Evolutionary conservation across 768 basidiomycete species (phyloP).

Genomic region (Dioszegia hungarica): DNA sequence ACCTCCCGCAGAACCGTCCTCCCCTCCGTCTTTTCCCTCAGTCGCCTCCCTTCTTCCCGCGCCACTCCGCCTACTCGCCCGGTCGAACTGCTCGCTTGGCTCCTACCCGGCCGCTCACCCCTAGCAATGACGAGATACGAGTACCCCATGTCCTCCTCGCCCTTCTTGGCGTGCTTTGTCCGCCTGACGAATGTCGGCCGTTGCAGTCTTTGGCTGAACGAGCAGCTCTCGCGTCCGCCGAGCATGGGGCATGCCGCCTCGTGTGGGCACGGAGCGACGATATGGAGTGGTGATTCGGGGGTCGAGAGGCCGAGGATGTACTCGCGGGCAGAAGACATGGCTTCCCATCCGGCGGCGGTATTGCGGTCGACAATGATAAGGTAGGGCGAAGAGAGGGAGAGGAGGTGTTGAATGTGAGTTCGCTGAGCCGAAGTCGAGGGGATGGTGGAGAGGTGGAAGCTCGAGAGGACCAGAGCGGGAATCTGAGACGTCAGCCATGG

Average conservation of each 20-base stretch:
- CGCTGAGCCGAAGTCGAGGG: slow-evolving; percentile 59
- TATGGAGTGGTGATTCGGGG: slow-evolving; percentile 18
- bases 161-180: slow-evolving; percentile 78
- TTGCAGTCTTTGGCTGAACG: slow-evolving; percentile 82
- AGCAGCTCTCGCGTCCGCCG: slow-evolving; percentile 54
- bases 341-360: slow-evolving; percentile 64
- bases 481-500: slow-evolving; percentile 6
- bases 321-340: slow-evolving; percentile 14
- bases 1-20: slow-evolving; percentile 22
- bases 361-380: slow-evolving; percentile 75
- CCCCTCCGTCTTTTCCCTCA: slow-evolving; percentile 24
- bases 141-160: slow-evolving; percentile 82
- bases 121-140: slow-evolving; percentile 85
- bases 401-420: slow-evolving; percentile 17
- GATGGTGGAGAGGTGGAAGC: slow-evolving; percentile 77
- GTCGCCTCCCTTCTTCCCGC: slow-evolving; percentile 33
- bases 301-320: slow-evolving; percentile 21
- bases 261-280: slow-evolving; percentile 71
- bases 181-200: slow-evolving; percentile 75
- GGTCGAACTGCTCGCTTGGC: background rate
- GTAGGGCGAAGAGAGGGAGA: slow-evolving; percentile 16
- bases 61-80: slow-evolving; percentile 36
- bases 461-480: slow-evolving; percentile 67
- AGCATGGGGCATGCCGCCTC: slow-evolving; percentile 74
- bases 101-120: slow-evolving; percentile 60